phyloP scores from a whole-genome alignment of 2,329 filamentous ascomycete genomes.

The Gliomastix tumulicola region DNA sequence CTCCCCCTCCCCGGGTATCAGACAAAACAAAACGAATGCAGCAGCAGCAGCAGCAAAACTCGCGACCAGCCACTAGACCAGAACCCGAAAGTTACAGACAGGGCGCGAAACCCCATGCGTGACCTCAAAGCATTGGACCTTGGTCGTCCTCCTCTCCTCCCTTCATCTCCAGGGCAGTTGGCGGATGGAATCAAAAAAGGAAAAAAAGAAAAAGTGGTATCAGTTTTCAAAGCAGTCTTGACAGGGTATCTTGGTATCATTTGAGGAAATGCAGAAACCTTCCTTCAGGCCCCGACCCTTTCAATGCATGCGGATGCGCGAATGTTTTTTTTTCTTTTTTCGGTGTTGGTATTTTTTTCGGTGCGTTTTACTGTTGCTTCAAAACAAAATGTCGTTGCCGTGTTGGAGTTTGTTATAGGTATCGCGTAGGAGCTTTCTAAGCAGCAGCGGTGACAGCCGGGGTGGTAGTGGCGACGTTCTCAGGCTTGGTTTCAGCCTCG shows the following conservation, averaged over 20 bases:
- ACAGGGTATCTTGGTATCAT: slow-evolving; percentile 48
- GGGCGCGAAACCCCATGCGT: too few relatives aligned
- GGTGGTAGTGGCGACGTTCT: slow-evolving; percentile 28
- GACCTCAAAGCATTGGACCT: too few relatives aligned
- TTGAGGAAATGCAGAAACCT: slow-evolving; percentile 46
- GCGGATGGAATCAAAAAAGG: too few relatives aligned
- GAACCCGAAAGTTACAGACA: too few relatives aligned
- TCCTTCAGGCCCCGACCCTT: slow-evolving; percentile 39
- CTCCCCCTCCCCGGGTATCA: slow-evolving; percentile 31
- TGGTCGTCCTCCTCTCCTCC: too few relatives aligned
- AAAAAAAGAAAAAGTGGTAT: slow-evolving; percentile 11
- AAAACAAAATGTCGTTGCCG: too few relatives aligned
- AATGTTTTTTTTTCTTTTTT: slow-evolving; percentile 16
- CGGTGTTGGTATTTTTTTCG: slow-evolving; percentile 6
- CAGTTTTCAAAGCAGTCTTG: slow-evolving; percentile 27
- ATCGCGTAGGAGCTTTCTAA: slow-evolving; percentile 36
- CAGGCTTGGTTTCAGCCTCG: slow-evolving; percentile 28
- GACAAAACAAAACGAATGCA: slow-evolving; percentile 19
- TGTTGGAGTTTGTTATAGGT: too few relatives aligned
- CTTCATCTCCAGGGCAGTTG: too few relatives aligned
- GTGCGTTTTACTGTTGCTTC: too few relatives aligned
- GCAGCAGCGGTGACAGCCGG: slow-evolving; percentile 45
- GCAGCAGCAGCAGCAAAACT: too few relatives aligned
- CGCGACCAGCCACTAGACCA: too few relatives aligned
- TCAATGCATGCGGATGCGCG: slow-evolving; percentile 19